These are phyloP conservation scores for Ceratocystis alfenasii DNA, from an alignment of 2,329 filamentous ascomycete genomes.

Conservation along the genomic window DNA sequence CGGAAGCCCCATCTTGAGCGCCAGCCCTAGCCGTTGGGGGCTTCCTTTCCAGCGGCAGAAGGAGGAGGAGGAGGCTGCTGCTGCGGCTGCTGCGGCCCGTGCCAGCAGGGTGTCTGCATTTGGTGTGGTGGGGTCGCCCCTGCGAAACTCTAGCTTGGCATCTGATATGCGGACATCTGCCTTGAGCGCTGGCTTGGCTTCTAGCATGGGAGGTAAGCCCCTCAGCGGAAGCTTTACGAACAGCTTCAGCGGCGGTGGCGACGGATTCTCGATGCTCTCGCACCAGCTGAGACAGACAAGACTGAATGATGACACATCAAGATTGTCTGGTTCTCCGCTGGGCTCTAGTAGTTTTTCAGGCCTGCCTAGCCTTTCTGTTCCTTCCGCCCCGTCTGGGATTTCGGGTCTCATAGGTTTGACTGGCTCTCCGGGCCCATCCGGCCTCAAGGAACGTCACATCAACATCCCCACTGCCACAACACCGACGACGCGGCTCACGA, in stretches of 20 bases:
- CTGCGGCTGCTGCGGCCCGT: conserved; percentile 18
- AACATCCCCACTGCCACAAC: conserved; percentile 8
- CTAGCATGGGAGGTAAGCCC: conserved; percentile 13
- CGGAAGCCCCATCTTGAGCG: conserved; percentile 45
- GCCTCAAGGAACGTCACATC: conserved; percentile 12
- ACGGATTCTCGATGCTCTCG: conserved; percentile 20
- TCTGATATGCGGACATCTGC: conserved; percentile 30
- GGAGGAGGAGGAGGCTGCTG: conserved; percentile 40
- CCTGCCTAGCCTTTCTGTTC: not conserved
- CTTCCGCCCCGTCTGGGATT: not conserved
- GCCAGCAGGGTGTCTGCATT: conserved; percentile 41
- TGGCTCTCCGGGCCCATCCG: not conserved
- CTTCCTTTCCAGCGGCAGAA: conserved; percentile 47
- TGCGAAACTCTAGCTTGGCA: conserved; percentile 51
- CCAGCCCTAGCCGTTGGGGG: conserved; percentile 50
- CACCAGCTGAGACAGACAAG: conserved; percentile 18
- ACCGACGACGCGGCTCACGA: conserved; percentile 16
- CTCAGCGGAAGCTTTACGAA: conserved; percentile 13
- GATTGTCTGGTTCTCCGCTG: conserved; percentile 17
- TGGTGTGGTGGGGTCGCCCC: conserved; percentile 53
- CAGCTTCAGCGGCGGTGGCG: conserved; percentile 12
- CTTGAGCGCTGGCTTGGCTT: conserved; percentile 8
- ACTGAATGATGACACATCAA: conserved; percentile 11
- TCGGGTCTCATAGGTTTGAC: conserved; percentile 4
- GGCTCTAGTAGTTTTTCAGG: conserved; percentile 4